These are phyloP conservation scores for Aspergillus ellipticus DNA, from an alignment of 495 filamentous ascomycete genomes.

Conservation along the genomic window DNA sequence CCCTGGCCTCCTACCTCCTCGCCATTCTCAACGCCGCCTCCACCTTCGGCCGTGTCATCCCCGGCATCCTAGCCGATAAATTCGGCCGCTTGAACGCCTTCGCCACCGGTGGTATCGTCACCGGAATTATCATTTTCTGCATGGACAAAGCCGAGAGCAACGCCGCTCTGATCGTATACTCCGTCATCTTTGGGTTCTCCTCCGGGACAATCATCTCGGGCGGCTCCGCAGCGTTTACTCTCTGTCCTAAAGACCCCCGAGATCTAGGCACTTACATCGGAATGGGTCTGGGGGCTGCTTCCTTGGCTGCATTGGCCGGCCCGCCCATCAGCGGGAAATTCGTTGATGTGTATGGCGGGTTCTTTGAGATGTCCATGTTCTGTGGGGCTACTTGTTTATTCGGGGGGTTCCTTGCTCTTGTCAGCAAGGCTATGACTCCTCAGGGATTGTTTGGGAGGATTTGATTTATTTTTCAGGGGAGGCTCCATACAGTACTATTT, in stretches of 20 bases:
- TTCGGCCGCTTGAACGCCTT: conserved; percentile 26
- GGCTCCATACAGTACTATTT: no score
- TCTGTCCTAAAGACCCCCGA: conserved; percentile 14
- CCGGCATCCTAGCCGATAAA: conserved; percentile 23
- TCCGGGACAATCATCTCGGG: conserved; percentile 55
- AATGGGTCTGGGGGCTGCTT: conserved; percentile 15
- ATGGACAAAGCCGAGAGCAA: conserved; percentile 49
- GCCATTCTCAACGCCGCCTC: conserved; percentile 27
- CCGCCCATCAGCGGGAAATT: conserved; percentile 27
- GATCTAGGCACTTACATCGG: conserved; percentile 52
- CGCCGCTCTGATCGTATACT: conserved; percentile 47
- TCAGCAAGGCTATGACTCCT: neutral
- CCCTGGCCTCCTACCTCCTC: conserved; percentile 20
- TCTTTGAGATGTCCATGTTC: conserved; percentile 1
- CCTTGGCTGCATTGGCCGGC: conserved; percentile 22
- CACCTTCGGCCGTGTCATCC: conserved; percentile 24
- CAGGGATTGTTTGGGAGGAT: neutral
- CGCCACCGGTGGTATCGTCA: conserved; percentile 8
- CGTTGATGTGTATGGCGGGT: conserved; percentile 9
- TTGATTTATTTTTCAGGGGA: neutral
- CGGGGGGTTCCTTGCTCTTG: conserved; percentile 7
- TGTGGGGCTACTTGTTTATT: conserved; percentile 1
- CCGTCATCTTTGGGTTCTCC: conserved; percentile 53
- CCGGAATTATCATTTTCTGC: conserved; percentile 22
- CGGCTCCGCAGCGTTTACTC: conserved; percentile 17